Evolutionary conservation across 2,329 filamentous ascomycete species (phyloP).

Genomic region (Xylariaceae sp.): DNA sequence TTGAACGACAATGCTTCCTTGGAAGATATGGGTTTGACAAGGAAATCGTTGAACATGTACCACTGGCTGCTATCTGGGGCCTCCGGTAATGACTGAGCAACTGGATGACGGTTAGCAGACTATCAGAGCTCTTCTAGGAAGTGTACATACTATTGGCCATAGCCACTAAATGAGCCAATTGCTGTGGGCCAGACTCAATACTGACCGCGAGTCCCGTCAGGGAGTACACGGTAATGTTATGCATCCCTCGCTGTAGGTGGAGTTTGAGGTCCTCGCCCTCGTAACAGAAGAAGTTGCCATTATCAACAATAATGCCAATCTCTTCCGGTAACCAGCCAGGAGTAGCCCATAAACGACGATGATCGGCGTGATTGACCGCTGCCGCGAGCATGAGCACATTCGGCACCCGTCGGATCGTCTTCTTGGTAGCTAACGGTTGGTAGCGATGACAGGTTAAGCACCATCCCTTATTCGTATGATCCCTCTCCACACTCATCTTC

Average conservation of each 20-base stretch:
- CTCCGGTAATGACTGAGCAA: conserved; percentile 61
- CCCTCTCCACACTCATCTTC: conserved; percentile 87
- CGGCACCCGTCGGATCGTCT: conserved; percentile 77
- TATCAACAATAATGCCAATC: conserved; percentile 85
- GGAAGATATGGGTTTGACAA: conserved; percentile 74
- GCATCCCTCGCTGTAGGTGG: conserved; percentile 73
- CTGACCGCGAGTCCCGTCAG: conserved; percentile 86
- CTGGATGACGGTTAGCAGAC: conserved; percentile 38
- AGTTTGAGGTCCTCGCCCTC: conserved; percentile 85
- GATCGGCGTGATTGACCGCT: conserved; percentile 65
- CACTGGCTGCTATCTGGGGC: conserved; percentile 65
- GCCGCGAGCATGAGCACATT: conserved; percentile 87
- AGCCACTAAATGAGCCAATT: conserved; percentile 86
- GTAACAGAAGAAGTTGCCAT: conserved; percentile 91
- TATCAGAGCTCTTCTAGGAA: neutral
- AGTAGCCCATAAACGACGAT: conserved; percentile 79
- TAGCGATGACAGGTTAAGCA: conserved; percentile 88
- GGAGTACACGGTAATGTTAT: conserved; percentile 84
- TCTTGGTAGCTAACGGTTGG: conserved; percentile 79
- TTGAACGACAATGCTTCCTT: conserved; percentile 89
- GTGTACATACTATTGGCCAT: conserved; percentile 70
- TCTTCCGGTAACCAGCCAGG: conserved; percentile 91
- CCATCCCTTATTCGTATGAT: conserved; percentile 87
- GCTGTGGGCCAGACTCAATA: conserved; percentile 78
- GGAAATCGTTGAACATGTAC: conserved; percentile 97